A percentile compares a stretch with the other conserved stretches of the same genome.
phyloP scores from a whole-genome alignment of 768 basidiomycete genomes.

The Podaxis mareebaensis region DNA sequence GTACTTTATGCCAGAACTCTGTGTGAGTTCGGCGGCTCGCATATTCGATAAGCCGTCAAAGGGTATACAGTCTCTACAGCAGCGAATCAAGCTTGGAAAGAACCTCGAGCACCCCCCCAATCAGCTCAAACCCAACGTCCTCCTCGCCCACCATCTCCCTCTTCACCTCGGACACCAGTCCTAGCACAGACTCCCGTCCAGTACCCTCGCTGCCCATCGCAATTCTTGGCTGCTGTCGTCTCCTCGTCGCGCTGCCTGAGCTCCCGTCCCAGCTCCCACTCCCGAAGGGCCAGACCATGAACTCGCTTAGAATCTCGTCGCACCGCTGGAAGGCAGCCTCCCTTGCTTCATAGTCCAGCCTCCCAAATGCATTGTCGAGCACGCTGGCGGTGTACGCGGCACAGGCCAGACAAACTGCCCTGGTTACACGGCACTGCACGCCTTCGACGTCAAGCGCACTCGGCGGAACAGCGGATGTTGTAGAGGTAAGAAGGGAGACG shows the following conservation, averaged over 20 bases:
- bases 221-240: slow-evolving; percentile 45
- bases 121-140: slow-evolving; percentile 86
- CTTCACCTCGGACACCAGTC: slow-evolving; percentile 71
- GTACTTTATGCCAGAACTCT: not conserved
- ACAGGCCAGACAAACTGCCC: slow-evolving; percentile 86
- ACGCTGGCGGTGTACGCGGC: slow-evolving; percentile 95
- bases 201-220: slow-evolving; percentile 46
- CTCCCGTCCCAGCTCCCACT: slow-evolving; percentile 4
- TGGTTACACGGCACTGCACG: slow-evolving; percentile 74
- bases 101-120: slow-evolving; percentile 92
- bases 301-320: slow-evolving; percentile 93
- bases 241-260: slow-evolving; percentile 1
- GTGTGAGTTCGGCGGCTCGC: not conserved
- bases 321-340: slow-evolving; percentile 92
- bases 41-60: not conserved
- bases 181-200: slow-evolving; percentile 69
- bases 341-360: slow-evolving; percentile 88
- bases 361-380: slow-evolving; percentile 89
- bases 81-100: slow-evolving; percentile 90
- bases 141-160: slow-evolving; percentile 70
- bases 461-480: slow-evolving; percentile 78
- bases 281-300: slow-evolving; percentile 89
- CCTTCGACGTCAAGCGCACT: slow-evolving; percentile 75
- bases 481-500: slow-evolving; percentile 76
- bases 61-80: slow-evolving; percentile 39